phyloP scores from a whole-genome alignment of 2,329 filamentous ascomycete genomes.

The Drechmeria coniospora region DNA sequence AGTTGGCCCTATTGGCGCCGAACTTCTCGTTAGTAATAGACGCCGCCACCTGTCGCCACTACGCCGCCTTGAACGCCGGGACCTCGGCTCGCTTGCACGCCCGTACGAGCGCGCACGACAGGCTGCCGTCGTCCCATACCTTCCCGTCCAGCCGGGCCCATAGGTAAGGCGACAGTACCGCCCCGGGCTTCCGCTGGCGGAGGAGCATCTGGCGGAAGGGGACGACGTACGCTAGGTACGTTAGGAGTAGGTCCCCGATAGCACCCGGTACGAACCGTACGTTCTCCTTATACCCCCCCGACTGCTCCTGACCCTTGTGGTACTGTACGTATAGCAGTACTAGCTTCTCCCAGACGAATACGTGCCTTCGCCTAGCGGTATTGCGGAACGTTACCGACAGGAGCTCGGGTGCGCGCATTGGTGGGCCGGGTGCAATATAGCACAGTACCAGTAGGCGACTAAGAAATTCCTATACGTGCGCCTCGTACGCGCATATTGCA shows the following conservation, averaged over 20 bases:
- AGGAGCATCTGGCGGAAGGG: background rate
- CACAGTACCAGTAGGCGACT: background rate
- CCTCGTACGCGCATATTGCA: slow-evolving; percentile 1
- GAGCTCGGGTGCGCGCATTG: background rate
- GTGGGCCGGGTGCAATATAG: background rate
- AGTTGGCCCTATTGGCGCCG: background rate
- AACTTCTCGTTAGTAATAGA: background rate
- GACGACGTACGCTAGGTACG: background rate
- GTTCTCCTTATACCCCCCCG: background rate
- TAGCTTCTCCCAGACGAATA: background rate
- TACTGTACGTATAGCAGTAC: background rate
- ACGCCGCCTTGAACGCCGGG: background rate
- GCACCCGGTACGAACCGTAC: background rate
- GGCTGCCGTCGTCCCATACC: background rate
- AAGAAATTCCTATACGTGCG: slow-evolving; percentile 1
- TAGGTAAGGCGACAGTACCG: background rate
- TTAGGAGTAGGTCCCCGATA: background rate
- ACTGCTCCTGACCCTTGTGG: background rate
- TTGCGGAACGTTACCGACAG: background rate
- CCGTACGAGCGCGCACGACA: background rate
- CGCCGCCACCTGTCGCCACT: background rate
- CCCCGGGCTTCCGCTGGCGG: background rate
- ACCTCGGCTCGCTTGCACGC: background rate
- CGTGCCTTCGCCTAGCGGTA: background rate
- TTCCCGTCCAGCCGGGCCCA: background rate